phyloP scores from a whole-genome alignment of 1,139 yeast species.

The Suhomyces anneliseae region DNA sequence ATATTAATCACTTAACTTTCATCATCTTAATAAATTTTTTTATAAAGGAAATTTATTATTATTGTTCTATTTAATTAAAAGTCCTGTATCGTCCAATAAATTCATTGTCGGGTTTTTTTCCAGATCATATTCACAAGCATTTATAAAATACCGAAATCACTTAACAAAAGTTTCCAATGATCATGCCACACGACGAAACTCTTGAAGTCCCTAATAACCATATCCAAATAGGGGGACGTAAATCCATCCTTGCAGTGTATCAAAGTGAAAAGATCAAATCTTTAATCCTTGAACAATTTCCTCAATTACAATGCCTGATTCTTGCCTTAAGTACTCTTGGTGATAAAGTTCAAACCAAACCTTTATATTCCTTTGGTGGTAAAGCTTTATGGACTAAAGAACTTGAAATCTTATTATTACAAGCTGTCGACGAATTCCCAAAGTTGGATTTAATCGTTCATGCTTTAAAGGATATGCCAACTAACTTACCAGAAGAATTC shows the following conservation, averaged over 20 bases:
- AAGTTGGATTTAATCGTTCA: constrained; percentile 88
- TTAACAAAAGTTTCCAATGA: background rate
- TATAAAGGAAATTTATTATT: no score
- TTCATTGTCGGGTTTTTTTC: no score
- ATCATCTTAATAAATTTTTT: no score
- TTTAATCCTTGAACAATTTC: constrained; percentile 57
- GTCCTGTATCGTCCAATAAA: no score
- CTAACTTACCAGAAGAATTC: constrained; percentile 84
- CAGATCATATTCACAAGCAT: background rate
- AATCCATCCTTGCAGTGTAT: constrained; percentile 79
- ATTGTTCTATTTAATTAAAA: no score
- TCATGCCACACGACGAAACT: constrained; percentile 10
- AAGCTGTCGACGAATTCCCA: constrained; percentile 61
- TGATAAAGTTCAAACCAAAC: constrained; percentile 80
- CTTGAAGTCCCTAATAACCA: constrained; percentile 26
- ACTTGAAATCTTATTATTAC: constrained; percentile 73
- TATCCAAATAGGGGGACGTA: constrained; percentile 80
- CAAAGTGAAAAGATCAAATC: constrained; percentile 78
- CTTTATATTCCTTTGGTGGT: constrained; percentile 93
- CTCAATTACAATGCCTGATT: constrained; percentile 62
- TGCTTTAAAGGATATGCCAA: constrained; percentile 94
- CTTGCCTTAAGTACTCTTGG: constrained; percentile 85
- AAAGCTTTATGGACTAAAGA: constrained; percentile 96
- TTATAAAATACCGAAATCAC: background rate
- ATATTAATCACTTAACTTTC: no score